phyloP scores from a whole-genome alignment of 345 rosid species.

The Pistacia integerrima region DNA sequence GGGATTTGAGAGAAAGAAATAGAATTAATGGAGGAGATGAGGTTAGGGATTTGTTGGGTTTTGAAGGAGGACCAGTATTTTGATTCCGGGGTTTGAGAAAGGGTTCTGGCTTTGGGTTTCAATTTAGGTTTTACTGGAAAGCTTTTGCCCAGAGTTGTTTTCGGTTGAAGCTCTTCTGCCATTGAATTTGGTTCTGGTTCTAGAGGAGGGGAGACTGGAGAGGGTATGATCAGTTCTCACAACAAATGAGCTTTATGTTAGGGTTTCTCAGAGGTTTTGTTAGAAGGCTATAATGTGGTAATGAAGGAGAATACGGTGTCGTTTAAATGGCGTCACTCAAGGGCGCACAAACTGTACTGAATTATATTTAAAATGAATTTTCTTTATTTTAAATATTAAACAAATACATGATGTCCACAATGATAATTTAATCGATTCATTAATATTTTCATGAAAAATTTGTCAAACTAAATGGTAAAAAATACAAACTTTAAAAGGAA shows the following conservation, averaged over 20 bases:
- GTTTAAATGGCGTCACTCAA: not conserved
- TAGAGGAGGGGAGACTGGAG: not conserved
- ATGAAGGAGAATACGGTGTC: not conserved
- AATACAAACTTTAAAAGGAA: too few relatives aligned
- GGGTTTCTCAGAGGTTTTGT: constrained; percentile 20
- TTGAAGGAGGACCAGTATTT: constrained; percentile 93
- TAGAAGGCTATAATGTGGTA: not conserved
- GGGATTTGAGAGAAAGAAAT: constrained; percentile 64
- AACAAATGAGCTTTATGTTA: not conserved
- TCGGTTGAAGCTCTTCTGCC: constrained; percentile 11
- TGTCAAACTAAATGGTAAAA: too few relatives aligned
- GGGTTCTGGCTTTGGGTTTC: constrained; percentile 53
- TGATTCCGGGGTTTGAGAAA: constrained; percentile 71
- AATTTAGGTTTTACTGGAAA: constrained; percentile 74
- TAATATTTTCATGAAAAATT: too few relatives aligned
- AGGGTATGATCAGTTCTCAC: not conserved
- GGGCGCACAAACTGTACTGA: too few relatives aligned
- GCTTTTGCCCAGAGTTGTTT: constrained; percentile 35
- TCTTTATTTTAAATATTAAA: too few relatives aligned
- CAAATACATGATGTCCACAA: too few relatives aligned
- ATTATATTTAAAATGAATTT: too few relatives aligned
- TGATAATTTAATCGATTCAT: too few relatives aligned
- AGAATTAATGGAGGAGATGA: constrained; percentile 66
- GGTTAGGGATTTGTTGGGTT: constrained; percentile 49
- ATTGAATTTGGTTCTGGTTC: constrained; percentile 14